Evolutionary conservation across 169 alveolate species (phyloP).

Genomic region (Perkinsus chesapeaki): DNA sequence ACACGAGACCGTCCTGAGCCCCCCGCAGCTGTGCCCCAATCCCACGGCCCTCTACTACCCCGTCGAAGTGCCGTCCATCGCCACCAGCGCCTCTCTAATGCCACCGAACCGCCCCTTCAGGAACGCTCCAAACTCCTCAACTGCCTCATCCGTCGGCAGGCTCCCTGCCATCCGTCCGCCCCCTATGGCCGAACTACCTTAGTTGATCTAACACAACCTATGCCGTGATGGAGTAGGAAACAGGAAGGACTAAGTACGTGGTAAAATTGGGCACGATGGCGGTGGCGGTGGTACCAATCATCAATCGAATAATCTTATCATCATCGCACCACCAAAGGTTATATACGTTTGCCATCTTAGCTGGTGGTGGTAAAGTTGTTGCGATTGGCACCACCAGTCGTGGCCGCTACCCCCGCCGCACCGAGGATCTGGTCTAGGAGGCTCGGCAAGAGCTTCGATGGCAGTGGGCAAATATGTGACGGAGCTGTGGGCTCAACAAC

Average conservation of each 20-base stretch:
- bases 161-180: too few species aligned
- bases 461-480: neutral
- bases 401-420: neutral
- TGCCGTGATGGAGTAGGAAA: neutral
- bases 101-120: neutral
- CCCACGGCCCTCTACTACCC: neutral
- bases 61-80: neutral
- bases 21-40: neutral
- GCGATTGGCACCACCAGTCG: neutral
- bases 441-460: neutral
- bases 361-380: neutral
- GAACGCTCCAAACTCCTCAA: neutral
- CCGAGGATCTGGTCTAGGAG: neutral
- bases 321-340: too few species aligned
- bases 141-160: too few species aligned
- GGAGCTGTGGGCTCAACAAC: neutral
- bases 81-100: neutral
- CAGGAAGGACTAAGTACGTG: neutral
- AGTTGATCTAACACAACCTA: neutral
- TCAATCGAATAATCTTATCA: neutral
- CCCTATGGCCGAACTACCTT: too few species aligned
- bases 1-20: neutral
- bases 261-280: neutral
- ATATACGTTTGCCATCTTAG: too few species aligned
- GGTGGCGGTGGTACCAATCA: too few species aligned